Conservation (phyloP, 257 asterid species). For the Primulina eburnea region DNA sequence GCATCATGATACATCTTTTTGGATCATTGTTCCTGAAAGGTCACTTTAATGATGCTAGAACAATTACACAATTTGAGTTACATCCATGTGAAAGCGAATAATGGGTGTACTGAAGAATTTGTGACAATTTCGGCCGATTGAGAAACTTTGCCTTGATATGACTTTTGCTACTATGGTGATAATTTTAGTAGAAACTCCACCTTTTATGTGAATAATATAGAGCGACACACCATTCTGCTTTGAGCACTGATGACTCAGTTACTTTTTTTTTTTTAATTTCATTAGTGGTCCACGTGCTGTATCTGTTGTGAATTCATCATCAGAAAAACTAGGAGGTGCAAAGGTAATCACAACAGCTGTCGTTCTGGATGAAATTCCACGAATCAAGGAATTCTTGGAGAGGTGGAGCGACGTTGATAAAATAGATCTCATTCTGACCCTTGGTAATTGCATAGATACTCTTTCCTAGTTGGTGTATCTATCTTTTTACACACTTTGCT, state of each 20-base stretch:
- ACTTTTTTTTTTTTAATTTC: too few species aligned
- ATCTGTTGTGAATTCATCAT: constrained; percentile 72
- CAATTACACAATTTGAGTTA: constrained; percentile 38
- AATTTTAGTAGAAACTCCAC: too few species aligned
- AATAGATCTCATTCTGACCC: constrained; percentile 93
- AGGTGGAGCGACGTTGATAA: constrained; percentile 87
- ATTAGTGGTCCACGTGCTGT: constrained; percentile 91
- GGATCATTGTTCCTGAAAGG: constrained; percentile 62
- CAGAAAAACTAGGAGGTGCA: constrained; percentile 88
- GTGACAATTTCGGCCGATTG: constrained; percentile 40
- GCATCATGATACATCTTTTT: constrained; percentile 76
- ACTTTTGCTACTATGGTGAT: background rate
- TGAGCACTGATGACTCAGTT: constrained; percentile 19
- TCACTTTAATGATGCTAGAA: constrained; percentile 79
- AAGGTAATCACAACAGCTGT: constrained; percentile 62
- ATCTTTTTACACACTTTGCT: constrained; percentile 8
- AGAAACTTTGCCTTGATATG: constrained; percentile 19
- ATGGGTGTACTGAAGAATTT: constrained; percentile 41
- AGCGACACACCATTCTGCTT: background rate
- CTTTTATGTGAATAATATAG: background rate
- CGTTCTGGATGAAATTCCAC: constrained; percentile 78
- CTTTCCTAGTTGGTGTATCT: constrained; percentile 16
- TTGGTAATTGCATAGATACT: constrained; percentile 46
- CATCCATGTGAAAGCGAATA: constrained; percentile 47
- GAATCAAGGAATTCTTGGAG: constrained; percentile 62